These are phyloP conservation scores for Geranium rotundifolium DNA, from an alignment of 345 rosid species.

Conservation along the genomic window DNA sequence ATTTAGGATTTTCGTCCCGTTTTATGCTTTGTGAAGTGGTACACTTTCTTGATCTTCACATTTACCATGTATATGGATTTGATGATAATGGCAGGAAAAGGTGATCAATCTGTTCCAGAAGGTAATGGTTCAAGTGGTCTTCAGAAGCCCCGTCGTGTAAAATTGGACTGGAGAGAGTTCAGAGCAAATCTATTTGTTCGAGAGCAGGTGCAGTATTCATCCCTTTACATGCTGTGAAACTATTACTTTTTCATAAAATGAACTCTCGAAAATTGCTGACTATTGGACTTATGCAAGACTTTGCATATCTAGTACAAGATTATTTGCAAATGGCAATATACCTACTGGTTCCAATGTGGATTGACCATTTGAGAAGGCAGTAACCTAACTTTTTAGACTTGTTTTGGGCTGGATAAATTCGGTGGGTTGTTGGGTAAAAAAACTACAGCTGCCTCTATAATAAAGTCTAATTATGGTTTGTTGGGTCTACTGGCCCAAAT, in stretches of 20 bases:
- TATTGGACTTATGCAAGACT: no score
- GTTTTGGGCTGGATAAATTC: no score
- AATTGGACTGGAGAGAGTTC: slow-evolving; percentile 82
- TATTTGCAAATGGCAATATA: no score
- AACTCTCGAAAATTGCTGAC: neutral
- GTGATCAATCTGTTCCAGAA: slow-evolving; percentile 34
- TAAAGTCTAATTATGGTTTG: no score
- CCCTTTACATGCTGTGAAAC: neutral
- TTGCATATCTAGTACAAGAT: no score
- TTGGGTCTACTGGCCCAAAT: no score
- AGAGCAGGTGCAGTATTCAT: slow-evolving; percentile 52
- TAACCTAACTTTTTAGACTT: no score
- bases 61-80: neutral
- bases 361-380: no score
- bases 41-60: neutral
- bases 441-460: no score
- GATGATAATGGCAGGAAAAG: slow-evolving; percentile 32
- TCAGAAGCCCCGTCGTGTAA: slow-evolving; percentile 37
- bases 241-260: neutral
- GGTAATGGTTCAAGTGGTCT: slow-evolving; percentile 44
- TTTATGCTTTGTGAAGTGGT: neutral
- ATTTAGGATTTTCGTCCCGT: no score
- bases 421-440: no score
- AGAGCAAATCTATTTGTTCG: slow-evolving; percentile 62
- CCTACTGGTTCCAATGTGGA: no score